Conservation (phyloP, 805 yeast genomes). For the Lipomyces orientalis region DNA sequence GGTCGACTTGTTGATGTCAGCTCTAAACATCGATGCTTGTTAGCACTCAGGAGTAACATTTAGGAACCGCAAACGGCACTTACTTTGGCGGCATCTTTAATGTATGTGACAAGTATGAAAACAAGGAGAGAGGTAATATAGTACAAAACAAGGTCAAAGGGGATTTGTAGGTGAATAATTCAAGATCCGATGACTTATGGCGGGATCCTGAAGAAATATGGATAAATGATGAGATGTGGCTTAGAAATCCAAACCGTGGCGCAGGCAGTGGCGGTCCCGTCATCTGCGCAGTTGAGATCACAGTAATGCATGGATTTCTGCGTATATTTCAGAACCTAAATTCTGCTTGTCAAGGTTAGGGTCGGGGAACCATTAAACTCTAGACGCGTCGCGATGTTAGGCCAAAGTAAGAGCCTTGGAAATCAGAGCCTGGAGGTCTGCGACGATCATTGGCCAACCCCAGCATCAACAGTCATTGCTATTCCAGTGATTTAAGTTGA, state of each 20-base stretch:
- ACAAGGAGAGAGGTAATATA: neutral
- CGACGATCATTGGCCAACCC: neutral
- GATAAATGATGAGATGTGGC: neutral
- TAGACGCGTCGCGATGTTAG: neutral
- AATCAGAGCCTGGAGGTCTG: neutral
- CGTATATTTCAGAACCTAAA: too few species aligned
- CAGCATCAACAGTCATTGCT: neutral
- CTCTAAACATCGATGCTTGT: conserved; percentile 30
- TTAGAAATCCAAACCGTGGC: neutral
- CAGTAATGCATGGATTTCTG: too few species aligned
- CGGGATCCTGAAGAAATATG: neutral
- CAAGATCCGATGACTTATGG: neutral
- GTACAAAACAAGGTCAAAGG: neutral
- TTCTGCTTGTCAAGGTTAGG: too few species aligned
- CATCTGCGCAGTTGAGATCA: too few species aligned
- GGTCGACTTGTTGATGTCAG: conserved; percentile 45
- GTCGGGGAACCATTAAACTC: too few species aligned
- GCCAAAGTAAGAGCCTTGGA: too few species aligned
- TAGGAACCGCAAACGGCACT: neutral
- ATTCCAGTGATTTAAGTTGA: neutral
- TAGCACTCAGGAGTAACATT: neutral
- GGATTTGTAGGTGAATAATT: neutral
- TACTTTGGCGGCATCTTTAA: neutral
- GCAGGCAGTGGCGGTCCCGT: neutral
- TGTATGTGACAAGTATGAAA: neutral